These are phyloP conservation scores for Picea glauca DNA, from an alignment of 75 land plant genomes.

Conservation along the genomic window DNA sequence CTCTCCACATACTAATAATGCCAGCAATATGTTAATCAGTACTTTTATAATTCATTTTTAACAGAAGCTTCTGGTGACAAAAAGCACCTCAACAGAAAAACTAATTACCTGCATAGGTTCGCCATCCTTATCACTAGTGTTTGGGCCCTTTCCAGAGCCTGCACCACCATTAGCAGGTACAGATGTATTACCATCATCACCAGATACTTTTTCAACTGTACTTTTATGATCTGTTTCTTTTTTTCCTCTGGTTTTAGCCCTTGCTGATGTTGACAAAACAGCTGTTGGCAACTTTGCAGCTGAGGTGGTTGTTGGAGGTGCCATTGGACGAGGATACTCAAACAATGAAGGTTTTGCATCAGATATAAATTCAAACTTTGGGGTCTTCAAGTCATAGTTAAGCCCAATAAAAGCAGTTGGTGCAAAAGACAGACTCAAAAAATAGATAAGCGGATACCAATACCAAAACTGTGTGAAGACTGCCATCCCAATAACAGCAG, in stretches of 20 bases:
- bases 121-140: constrained; percentile 20
- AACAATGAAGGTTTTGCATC: constrained; percentile 47
- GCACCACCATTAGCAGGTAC: neutral
- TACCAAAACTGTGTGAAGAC: constrained; percentile 60
- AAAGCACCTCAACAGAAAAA: neutral
- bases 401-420: constrained; percentile 62
- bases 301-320: constrained; percentile 36
- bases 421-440: constrained; percentile 45
- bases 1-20: too few species aligned
- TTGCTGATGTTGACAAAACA: constrained; percentile 42
- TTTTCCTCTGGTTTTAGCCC: constrained; percentile 44
- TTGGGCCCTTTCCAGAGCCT: constrained; percentile 15
- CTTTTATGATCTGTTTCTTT: constrained; percentile 32
- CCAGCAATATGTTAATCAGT: too few species aligned
- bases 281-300: constrained; percentile 44
- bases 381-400: constrained; percentile 41
- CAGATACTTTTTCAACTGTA: constrained; percentile 2
- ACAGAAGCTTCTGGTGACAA: neutral
- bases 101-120: constrained; percentile 36
- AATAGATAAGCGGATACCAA: constrained; percentile 52
- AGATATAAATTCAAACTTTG: constrained; percentile 46
- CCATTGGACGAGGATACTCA: constrained; percentile 44
- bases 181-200: constrained; percentile 7
- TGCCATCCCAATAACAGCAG: constrained; percentile 58
- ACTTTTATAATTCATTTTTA: neutral